A percentile compares a stretch with the other conserved stretches of the same genome.
Evolutionary conservation across 2,329 filamentous ascomycete species (phyloP).

Genomic region (Akanthomyces dipterigenus): DNA sequence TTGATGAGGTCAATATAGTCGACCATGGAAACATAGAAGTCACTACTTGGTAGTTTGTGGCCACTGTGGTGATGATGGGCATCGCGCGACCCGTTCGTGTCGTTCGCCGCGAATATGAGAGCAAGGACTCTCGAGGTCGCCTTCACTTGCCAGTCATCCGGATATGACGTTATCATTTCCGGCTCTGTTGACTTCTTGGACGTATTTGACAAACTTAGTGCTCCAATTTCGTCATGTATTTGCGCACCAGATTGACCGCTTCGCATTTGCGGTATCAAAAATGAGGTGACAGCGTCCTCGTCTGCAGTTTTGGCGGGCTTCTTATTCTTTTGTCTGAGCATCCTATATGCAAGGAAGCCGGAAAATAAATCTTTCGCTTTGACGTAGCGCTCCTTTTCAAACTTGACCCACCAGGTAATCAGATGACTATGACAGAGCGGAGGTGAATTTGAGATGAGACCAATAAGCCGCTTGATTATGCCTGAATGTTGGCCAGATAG

Average conservation of each 20-base stretch:
- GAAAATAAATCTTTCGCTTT: constrained; percentile 69
- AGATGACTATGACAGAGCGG: constrained; percentile 70
- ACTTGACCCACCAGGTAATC: constrained; percentile 70
- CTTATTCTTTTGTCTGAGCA: constrained; percentile 64
- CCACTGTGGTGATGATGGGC: constrained; percentile 34
- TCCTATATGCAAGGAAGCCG: constrained; percentile 73
- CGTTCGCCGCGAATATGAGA: constrained; percentile 77
- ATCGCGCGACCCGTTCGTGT: constrained; percentile 34
- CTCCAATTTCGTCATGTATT: constrained; percentile 68
- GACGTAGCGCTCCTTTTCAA: constrained; percentile 60
- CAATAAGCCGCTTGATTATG: constrained; percentile 78
- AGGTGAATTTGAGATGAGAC: constrained; percentile 69
- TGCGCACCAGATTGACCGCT: constrained; percentile 61
- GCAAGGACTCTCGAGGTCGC: constrained; percentile 75
- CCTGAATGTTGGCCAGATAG: constrained; percentile 66
- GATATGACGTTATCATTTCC: constrained; percentile 55
- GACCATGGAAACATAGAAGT: constrained; percentile 82
- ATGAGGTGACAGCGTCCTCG: constrained; percentile 54
- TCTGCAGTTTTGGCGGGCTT: constrained; percentile 52
- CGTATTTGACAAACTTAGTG: constrained; percentile 41
- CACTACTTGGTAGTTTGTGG: constrained; percentile 69
- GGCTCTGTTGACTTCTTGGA: constrained; percentile 50
- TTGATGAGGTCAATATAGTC: constrained; percentile 80
- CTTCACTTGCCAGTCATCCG: constrained; percentile 84
- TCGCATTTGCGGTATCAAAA: constrained; percentile 67